These are phyloP conservation scores for Aureobasidium zeae DNA, from an alignment of 2,329 filamentous ascomycete genomes.

Conservation along the genomic window DNA sequence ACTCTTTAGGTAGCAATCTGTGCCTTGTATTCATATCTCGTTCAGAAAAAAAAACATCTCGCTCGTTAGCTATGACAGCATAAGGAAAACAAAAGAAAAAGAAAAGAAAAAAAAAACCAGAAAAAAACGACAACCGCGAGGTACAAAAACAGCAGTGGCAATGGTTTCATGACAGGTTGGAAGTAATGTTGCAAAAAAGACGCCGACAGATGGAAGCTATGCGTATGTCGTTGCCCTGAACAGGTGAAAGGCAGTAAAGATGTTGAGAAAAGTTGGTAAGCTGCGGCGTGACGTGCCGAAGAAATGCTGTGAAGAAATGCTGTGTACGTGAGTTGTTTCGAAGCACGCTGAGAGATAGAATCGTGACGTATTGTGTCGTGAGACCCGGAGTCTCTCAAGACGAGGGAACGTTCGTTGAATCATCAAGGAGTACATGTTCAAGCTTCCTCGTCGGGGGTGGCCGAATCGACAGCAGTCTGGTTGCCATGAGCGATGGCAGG, in stretches of 20 bases:
- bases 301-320: conserved; percentile 11
- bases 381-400: background rate
- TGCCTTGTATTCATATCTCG: conserved; percentile 14
- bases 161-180: too few relatives aligned
- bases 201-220: too few relatives aligned
- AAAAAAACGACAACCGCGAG: too few relatives aligned
- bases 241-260: conserved; percentile 6
- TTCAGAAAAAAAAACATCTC: conserved; percentile 8
- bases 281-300: background rate
- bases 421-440: conserved; percentile 3
- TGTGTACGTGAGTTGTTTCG: conserved; percentile 7
- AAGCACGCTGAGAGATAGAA: conserved; percentile 11
- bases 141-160: conserved; percentile 13
- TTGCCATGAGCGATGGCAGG: conserved; percentile 17
- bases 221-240: too few relatives aligned
- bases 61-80: conserved; percentile 10
- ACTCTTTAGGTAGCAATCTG: background rate
- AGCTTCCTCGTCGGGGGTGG: conserved; percentile 2
- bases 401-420: background rate
- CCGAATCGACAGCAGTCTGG: conserved; percentile 13
- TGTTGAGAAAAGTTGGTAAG: background rate
- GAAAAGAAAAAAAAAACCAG: background rate
- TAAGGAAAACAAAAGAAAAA: conserved; percentile 8
- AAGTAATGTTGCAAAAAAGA: background rate
- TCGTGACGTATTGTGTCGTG: conserved; percentile 5